phyloP scores from a whole-genome alignment of 2,329 filamentous ascomycete species.

The Thielaviopsis punctulata region DNA sequence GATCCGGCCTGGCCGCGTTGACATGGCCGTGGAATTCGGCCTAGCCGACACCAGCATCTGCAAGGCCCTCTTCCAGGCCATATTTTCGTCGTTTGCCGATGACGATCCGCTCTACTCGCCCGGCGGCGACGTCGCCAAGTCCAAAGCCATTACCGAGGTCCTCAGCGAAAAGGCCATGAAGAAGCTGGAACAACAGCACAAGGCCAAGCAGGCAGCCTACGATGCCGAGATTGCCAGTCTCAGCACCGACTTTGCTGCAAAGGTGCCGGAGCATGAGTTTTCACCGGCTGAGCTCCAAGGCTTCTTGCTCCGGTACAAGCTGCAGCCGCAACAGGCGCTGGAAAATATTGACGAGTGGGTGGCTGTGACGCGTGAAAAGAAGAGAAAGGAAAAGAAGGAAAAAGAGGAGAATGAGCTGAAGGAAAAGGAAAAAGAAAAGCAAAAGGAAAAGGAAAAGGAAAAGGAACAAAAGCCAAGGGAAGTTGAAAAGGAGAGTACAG shows the following conservation, averaged over 20 bases:
- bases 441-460: conserved; percentile 18
- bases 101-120: conserved; percentile 19
- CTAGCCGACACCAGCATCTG: conserved; percentile 36
- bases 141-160: not conserved
- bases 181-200: conserved; percentile 16
- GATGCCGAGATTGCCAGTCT: conserved; percentile 26
- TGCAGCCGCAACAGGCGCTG: conserved; percentile 30
- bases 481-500: conserved; percentile 19
- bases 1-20: conserved; percentile 44
- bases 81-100: conserved; percentile 35
- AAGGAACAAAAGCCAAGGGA: conserved; percentile 19
- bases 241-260: conserved; percentile 30
- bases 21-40: conserved; percentile 40
- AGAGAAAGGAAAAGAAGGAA: conserved; percentile 19
- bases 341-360: conserved; percentile 32
- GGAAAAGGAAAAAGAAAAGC: conserved; percentile 17
- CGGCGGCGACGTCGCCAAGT: not conserved
- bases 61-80: conserved; percentile 37
- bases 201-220: conserved; percentile 16
- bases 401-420: no score
- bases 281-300: conserved; percentile 45
- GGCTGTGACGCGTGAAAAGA: conserved; percentile 26
- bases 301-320: conserved; percentile 38
- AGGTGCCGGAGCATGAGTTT: conserved; percentile 37
- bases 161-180: conserved; percentile 16